These are phyloP conservation scores for Pyricularia sp. DNA, from an alignment of 2,329 filamentous ascomycete species.

Conservation along the genomic window DNA sequence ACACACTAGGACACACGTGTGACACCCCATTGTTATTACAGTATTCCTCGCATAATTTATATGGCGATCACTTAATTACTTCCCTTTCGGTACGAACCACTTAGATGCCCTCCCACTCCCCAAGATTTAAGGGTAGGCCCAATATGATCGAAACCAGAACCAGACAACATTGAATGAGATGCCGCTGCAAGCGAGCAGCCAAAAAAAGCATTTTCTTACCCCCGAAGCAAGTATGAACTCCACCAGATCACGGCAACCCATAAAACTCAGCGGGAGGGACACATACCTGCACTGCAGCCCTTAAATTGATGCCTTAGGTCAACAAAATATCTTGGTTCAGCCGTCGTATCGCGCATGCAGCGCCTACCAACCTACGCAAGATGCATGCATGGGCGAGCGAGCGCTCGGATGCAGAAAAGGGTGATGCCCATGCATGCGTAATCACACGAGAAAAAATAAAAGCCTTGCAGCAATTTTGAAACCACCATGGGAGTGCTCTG, in stretches of 20 bases:
- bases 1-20: too few species aligned
- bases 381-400: neutral
- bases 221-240: neutral
- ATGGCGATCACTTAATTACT: too few species aligned
- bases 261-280: neutral
- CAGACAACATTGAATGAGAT: neutral
- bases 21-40: too few species aligned
- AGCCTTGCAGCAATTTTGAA: neutral
- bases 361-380: neutral
- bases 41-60: too few species aligned
- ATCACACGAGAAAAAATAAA: neutral
- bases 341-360: neutral
- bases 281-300: neutral
- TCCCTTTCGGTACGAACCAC: too few species aligned
- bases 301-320: neutral
- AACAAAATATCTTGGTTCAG: too few species aligned
- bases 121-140: too few species aligned
- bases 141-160: neutral
- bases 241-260: neutral
- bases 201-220: neutral
- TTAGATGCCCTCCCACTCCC: too few species aligned
- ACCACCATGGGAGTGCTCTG: neutral
- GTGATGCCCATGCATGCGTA: neutral
- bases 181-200: too few species aligned
- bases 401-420: neutral